phyloP scores from a whole-genome alignment of 768 basidiomycete genomes.

The Boletus eberwhitei region DNA sequence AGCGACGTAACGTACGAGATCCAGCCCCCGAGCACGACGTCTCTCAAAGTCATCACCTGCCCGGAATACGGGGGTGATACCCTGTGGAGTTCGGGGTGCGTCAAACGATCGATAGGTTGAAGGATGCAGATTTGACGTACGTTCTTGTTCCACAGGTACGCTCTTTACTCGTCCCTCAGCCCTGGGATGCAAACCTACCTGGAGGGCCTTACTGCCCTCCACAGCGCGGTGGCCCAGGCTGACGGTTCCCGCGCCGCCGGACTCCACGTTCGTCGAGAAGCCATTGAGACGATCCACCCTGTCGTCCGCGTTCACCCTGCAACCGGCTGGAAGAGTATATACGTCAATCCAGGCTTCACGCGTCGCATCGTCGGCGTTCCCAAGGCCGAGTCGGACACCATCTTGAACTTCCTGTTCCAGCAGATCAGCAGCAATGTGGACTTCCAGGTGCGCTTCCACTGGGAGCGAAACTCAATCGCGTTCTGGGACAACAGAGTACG shows the following conservation, averaged over 20 bases:
- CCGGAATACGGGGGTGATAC: slow-evolving; percentile 78
- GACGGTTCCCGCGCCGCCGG: slow-evolving; percentile 70
- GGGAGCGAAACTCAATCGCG: slow-evolving; percentile 75
- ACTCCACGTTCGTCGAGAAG: slow-evolving; percentile 64
- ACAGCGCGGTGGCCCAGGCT: slow-evolving; percentile 76
- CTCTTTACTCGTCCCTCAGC: slow-evolving; percentile 81
- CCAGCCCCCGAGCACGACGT: slow-evolving; percentile 78
- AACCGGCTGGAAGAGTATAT: slow-evolving; percentile 82
- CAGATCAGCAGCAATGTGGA: slow-evolving; percentile 69
- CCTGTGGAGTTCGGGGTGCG: slow-evolving; percentile 75
- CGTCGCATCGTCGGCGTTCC: slow-evolving; percentile 75
- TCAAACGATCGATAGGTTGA: not conserved
- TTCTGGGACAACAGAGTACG: slow-evolving; percentile 83
- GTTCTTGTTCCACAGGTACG: slow-evolving; percentile 46
- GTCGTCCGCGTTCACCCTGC: slow-evolving; percentile 81
- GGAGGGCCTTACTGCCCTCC: slow-evolving; percentile 68
- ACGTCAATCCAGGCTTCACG: slow-evolving; percentile 83
- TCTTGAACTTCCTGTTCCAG: slow-evolving; percentile 67
- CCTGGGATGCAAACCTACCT: slow-evolving; percentile 72
- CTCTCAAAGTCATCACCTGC: slow-evolving; percentile 67
- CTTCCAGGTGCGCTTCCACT: slow-evolving; percentile 73
- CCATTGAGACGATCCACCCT: slow-evolving; percentile 71
- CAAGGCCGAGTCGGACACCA: slow-evolving; percentile 76
- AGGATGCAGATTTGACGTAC: slow-evolving; percentile 7
- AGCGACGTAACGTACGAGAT: slow-evolving; percentile 80